phyloP scores from a whole-genome alignment of 2,329 filamentous ascomycete genomes.

The Aureobasidium sp. region DNA sequence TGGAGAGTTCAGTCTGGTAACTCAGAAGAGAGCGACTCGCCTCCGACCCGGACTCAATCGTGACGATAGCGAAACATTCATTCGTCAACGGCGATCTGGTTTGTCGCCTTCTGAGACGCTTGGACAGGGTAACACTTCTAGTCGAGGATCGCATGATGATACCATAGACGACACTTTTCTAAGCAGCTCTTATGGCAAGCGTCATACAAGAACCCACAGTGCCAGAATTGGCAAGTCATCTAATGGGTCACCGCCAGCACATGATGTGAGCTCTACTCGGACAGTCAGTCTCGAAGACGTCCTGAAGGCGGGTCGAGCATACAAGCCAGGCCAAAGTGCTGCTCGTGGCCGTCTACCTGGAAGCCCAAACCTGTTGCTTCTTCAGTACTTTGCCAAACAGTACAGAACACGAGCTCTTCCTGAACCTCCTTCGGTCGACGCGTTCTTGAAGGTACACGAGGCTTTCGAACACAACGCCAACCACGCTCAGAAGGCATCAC shows the following conservation, averaged over 20 bases:
- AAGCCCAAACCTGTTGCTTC: constrained; percentile 27
- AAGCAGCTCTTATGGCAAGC: constrained; percentile 36
- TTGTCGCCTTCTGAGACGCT: background rate
- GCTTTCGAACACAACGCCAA: constrained; percentile 46
- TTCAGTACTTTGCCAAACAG: constrained; percentile 36
- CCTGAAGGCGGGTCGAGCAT: constrained; percentile 34
- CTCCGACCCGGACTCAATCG: constrained; percentile 4
- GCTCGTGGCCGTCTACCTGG: constrained; percentile 42
- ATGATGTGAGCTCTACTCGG: constrained; percentile 35
- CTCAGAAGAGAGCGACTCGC: constrained; percentile 38
- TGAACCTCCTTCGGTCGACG: constrained; percentile 30
- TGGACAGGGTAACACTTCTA: background rate
- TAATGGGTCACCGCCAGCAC: constrained; percentile 44
- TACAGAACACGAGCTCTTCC: constrained; percentile 33
- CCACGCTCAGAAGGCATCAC: constrained; percentile 41
- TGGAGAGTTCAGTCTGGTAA: constrained; percentile 47
- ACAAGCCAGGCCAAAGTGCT: constrained; percentile 37
- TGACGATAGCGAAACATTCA: constrained; percentile 7
- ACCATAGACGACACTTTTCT: constrained; percentile 47
- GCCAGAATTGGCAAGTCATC: constrained; percentile 44
- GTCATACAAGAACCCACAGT: constrained; percentile 29
- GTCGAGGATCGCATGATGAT: constrained; percentile 42
- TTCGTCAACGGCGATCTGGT: background rate
- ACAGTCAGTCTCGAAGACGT: constrained; percentile 45
- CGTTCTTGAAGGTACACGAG: constrained; percentile 28